Evolutionary conservation across 106 monocot genomes (phyloP), one percentile per base, ranked within the genome.

Genomic region (Dioscorea zingiberensis): DNA sequence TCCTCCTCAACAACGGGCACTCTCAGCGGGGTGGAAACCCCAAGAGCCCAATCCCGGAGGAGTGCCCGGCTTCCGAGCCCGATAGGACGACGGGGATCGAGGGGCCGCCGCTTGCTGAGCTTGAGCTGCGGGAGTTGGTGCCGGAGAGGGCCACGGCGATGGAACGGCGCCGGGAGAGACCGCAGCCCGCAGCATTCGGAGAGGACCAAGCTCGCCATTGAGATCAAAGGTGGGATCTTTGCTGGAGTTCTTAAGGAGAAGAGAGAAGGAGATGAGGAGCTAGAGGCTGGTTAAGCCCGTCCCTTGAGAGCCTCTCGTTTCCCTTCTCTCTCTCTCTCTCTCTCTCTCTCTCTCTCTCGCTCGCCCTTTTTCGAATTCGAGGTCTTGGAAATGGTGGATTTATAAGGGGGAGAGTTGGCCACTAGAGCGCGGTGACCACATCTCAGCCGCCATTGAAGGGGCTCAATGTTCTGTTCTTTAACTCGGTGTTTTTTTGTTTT

Each of bases 171-270:
- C 14, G 70, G 79, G 1, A 76, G 69, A 7, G 84, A 63, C 55
- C 71, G 44, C 46, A 81, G 10, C 29, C 71, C 80, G 65, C 77
- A 77, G 74, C 74, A 78, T 21, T 81, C 72, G 25, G 78, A 81
- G 59, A 88, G 68, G 10, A 76, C 69, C 69, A 47, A 73, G 48
- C 78, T 75, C 60, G 84, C 67, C 81, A 85, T 85, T 70, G 47
- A 18, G 18, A 19, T 51, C 51, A 7, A 51, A 18, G 15, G 13
- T 47, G 13, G 51, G 51, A 19, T 19, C 4, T 16, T 16, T 3
- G n/a, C 4, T 8, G 51, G 4, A 16, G 51, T 19, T 19, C 19
- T 51, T 51, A 15, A 18, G 18, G n/a, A n/a, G n/a, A n/a, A n/a
- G n/a, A n/a, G n/a, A n/a, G n/a, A n/a, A 13, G 51, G 7, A 51